Conservation (phyloP, 345 rosid species). For the Citrus glauca region DNA sequence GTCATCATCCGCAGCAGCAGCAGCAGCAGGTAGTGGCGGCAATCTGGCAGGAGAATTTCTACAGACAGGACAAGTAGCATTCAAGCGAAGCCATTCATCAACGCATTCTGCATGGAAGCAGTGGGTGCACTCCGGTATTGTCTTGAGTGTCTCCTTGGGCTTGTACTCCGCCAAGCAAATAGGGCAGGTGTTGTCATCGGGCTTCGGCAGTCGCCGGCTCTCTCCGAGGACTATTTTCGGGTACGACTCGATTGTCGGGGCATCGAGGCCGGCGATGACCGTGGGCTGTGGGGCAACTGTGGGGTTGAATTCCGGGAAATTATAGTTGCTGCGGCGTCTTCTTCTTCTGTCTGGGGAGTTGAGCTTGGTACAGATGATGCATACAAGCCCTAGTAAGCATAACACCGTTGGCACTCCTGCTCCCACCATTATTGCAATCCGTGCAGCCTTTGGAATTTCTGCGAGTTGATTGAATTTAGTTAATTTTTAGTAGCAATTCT, state of each 20-base stretch:
- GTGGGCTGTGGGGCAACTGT: conserved; percentile 21
- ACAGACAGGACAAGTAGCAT: conserved; percentile 65
- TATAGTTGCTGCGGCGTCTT: conserved; percentile 2
- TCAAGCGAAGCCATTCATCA: conserved; percentile 65
- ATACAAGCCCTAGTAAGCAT: conserved; percentile 31
- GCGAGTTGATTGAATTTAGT: not conserved
- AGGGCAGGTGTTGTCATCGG: conserved; percentile 33
- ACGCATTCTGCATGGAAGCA: conserved; percentile 72
- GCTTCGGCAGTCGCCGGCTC: conserved; percentile 43
- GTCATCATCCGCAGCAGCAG: not conserved
- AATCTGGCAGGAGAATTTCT: conserved; percentile 47
- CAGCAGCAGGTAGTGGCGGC: conserved; percentile 8
- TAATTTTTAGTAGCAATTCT: not conserved
- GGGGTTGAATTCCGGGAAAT: conserved; percentile 15
- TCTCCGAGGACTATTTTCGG: conserved; percentile 44
- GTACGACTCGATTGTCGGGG: conserved; percentile 48
- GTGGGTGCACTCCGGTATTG: conserved; percentile 54
- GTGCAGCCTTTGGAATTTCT: conserved; percentile 43
- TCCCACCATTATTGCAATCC: conserved; percentile 43
- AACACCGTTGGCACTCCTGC: conserved; percentile 56
- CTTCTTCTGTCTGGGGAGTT: conserved; percentile 11
- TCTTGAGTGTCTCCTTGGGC: conserved; percentile 35
- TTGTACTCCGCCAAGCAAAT: conserved; percentile 43
- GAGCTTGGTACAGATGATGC: conserved; percentile 36
- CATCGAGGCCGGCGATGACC: conserved; percentile 35